Base-by-base conservation (phyloP, 78 protist species). In the Pigoraptor vietnamica region DNA sequence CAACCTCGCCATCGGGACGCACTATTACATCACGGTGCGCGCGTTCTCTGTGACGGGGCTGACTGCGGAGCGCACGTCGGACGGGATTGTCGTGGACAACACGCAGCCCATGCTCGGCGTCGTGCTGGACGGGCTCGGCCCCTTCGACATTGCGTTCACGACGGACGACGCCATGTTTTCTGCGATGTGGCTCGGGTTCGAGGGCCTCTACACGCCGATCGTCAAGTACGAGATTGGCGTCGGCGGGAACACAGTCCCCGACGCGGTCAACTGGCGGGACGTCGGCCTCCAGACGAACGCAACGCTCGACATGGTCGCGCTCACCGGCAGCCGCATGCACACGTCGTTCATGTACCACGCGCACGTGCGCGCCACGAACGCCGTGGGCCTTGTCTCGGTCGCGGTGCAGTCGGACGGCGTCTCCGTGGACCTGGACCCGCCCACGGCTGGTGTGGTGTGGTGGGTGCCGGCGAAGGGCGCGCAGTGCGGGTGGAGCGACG, bases 51-150 rank as follows among this genome's bases (percentile, higher is more conserved):
- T 25, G 35, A 25, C 23, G 6, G 84, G 84, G 34, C 32, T 79
- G 35, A 25, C 32, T 25, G 1, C 14, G 23, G 84, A 79, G 84
- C 84, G 84, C 14, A 19, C 84, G 39, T 83, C 88, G 88, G 39
- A 32, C 38, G 88, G 88, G 23, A 1, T 83, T 24, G 9, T 83
- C 24, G 88, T 83, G 39, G 88, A 83, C 88, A 83, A 32, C 39
- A 29, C 35, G 35, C 39, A 1, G 39, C 88, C 88, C 35, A 83
- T 83, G 39, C 37, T 2, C 25, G 88, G 88, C 2, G 23, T 35
- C 25, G 88, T 83, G 39, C 34, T 83, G 23, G 88, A 83, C 88
- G 88, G 88, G 23, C 25, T 83, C 24, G 88, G 88, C 25, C 88
- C 38, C 24, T 6, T n/a, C 1, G 88, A 83, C 38, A 2, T 34